Percentiles rank a stretch among this genome's conserved stretches.
These are phyloP conservation scores for Bryoglossum gracile DNA, from an alignment of 495 filamentous ascomycete genomes.

Conservation along the genomic window DNA sequence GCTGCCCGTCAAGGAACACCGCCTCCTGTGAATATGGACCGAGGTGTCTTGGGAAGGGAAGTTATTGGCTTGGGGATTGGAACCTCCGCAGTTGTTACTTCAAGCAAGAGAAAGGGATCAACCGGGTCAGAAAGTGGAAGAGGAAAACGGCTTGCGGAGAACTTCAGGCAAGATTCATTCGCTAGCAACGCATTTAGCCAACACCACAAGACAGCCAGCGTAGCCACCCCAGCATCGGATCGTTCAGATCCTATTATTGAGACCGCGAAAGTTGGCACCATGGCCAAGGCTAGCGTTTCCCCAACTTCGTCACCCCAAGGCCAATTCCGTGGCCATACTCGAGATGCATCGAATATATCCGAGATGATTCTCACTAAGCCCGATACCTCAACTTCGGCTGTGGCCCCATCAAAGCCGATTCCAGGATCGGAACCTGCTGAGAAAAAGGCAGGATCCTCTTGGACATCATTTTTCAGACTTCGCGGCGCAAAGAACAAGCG, in stretches of 20 bases:
- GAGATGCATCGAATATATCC: slow-evolving; percentile 46
- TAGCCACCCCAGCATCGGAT: slow-evolving; percentile 24
- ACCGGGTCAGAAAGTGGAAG: slow-evolving; percentile 30
- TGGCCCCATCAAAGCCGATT: slow-evolving; percentile 29
- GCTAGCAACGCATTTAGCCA: slow-evolving; percentile 6
- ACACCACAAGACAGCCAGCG: slow-evolving; percentile 16
- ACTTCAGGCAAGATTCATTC: slow-evolving; percentile 8
- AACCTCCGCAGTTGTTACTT: slow-evolving; percentile 41
- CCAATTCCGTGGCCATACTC: slow-evolving; percentile 35
- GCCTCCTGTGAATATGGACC: slow-evolving; percentile 45
- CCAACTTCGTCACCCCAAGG: slow-evolving; percentile 44
- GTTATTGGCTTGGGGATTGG: slow-evolving; percentile 35
- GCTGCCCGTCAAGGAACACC: slow-evolving; percentile 36
- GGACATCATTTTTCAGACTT: slow-evolving; percentile 65
- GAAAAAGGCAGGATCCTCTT: slow-evolving; percentile 35
- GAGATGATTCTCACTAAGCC: slow-evolving; percentile 39
- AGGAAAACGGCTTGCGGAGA: slow-evolving; percentile 20
- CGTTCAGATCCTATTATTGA: slow-evolving; percentile 38
- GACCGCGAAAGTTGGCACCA: slow-evolving; percentile 37
- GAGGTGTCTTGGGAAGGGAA: slow-evolving; percentile 47
- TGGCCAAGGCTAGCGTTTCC: slow-evolving; percentile 50
- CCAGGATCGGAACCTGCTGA: slow-evolving; percentile 38
- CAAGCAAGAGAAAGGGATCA: slow-evolving; percentile 38
- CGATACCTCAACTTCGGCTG: too few species aligned
- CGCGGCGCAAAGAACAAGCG: slow-evolving; percentile 55